Evolutionary conservation across 345 rosid genomes (phyloP).

Genomic region (Rubroshorea leprosula): DNA sequence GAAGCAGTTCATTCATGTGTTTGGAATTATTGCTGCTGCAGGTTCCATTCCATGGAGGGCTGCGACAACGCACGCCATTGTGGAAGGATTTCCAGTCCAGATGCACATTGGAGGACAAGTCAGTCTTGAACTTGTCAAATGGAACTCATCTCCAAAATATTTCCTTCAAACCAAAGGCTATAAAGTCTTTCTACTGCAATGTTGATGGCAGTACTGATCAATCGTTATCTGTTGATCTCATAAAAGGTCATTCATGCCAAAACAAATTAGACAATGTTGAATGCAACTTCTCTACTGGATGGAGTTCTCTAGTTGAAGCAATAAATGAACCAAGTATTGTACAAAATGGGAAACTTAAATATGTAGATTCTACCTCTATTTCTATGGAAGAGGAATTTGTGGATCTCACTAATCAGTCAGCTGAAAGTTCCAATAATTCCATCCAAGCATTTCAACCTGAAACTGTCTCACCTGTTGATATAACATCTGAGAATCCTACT

Average conservation of each 20-base stretch:
- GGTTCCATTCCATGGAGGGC: slow-evolving; percentile 45
- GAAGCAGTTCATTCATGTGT: slow-evolving; percentile 6
- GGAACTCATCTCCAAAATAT: slow-evolving; percentile 32
- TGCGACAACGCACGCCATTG: slow-evolving; percentile 31
- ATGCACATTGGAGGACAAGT: slow-evolving; percentile 34
- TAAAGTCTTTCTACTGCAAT: slow-evolving; percentile 33
- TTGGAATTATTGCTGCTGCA: slow-evolving; percentile 28
- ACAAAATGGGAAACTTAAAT: slow-evolving; percentile 32
- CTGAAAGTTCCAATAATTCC: slow-evolving; percentile 31
- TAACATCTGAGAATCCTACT: slow-evolving; percentile 31
- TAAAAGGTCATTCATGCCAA: slow-evolving; percentile 22
- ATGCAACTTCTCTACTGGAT: slow-evolving; percentile 31
- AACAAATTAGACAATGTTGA: slow-evolving; percentile 25
- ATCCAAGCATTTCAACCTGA: slow-evolving; percentile 34
- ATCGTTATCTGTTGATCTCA: slow-evolving; percentile 17
- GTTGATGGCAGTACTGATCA: slow-evolving; percentile 31
- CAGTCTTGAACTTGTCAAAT: slow-evolving; percentile 30
- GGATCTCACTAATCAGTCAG: slow-evolving; percentile 29
- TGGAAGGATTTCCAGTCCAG: slow-evolving; percentile 44
- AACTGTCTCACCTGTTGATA: slow-evolving; percentile 28
- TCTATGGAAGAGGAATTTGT: slow-evolving; percentile 30
- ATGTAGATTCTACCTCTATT: slow-evolving; percentile 38
- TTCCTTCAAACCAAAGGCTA: slow-evolving; percentile 42
- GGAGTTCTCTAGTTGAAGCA: slow-evolving; percentile 31
- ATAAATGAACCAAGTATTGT: slow-evolving; percentile 18